phyloP scores from a whole-genome alignment of 352 stramenopile genomes.

The Pythium phragmitis region DNA sequence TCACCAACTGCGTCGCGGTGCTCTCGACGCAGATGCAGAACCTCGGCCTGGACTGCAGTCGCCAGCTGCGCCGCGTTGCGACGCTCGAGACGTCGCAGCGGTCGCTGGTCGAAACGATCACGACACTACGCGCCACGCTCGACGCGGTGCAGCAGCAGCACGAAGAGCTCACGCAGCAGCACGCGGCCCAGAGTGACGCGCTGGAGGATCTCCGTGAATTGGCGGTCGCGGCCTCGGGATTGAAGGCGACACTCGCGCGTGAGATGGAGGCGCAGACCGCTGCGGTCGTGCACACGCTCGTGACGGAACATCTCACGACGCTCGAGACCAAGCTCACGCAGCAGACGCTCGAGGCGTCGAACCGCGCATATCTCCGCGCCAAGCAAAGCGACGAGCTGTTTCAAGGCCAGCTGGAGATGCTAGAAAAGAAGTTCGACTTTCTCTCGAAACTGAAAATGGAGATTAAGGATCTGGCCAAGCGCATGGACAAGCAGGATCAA shows the following conservation, averaged over 20 bases:
- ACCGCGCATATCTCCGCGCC: conserved; percentile 26
- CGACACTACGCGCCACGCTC: conserved; percentile 25
- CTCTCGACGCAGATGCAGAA: conserved; percentile 56
- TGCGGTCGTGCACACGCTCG: conserved; percentile 16
- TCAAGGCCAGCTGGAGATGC: conserved; percentile 45
- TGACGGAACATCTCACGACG: conserved; percentile 15
- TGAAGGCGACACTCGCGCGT: conserved; percentile 17
- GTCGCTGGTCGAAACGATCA: conserved; percentile 20
- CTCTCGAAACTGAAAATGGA: conserved; percentile 72
- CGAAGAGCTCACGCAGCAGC: conserved; percentile 30
- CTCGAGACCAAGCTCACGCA: conserved; percentile 20
- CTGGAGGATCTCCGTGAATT: conserved; percentile 4
- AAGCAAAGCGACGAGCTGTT: conserved; percentile 49
- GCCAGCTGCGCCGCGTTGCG: conserved; percentile 31
- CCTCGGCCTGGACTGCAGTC: conserved; percentile 38
- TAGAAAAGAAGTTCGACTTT: conserved; percentile 76
- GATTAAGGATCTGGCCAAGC: conserved; percentile 59
- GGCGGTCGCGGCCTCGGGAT: background rate
- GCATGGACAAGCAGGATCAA: conserved; percentile 62
- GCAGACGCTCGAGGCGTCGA: conserved; percentile 31
- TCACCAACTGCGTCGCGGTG: conserved; percentile 49
- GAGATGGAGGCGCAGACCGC: conserved; percentile 29
- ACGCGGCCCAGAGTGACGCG: conserved; percentile 5
- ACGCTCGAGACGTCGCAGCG: conserved; percentile 22
- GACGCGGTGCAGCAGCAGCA: conserved; percentile 26